phyloP scores from a whole-genome alignment of 2,329 filamentous ascomycete species.

The Aspergillus cejpii region DNA sequence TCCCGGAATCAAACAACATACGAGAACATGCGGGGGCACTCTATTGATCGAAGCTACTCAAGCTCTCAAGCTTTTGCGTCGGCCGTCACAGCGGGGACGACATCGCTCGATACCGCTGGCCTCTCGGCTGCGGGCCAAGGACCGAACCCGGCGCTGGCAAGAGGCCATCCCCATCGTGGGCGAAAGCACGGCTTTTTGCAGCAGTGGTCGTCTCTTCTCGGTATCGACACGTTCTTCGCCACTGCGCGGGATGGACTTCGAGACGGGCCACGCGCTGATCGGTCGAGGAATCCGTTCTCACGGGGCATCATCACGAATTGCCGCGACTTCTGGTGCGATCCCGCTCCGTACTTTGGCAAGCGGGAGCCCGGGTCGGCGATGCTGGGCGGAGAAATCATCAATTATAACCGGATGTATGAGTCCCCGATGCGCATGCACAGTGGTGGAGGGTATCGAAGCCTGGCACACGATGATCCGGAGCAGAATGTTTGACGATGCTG shows the following conservation, averaged over 20 bases:
- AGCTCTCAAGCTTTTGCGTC: slow-evolving; percentile 55
- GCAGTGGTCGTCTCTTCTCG: slow-evolving; percentile 76
- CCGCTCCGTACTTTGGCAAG: slow-evolving; percentile 69
- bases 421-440: slow-evolving; percentile 60
- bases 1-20: slow-evolving; percentile 90
- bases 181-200: slow-evolving; percentile 58
- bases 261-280: slow-evolving; percentile 42
- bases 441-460: slow-evolving; percentile 55
- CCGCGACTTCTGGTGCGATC: slow-evolving; percentile 93
- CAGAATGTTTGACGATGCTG: slow-evolving; percentile 21
- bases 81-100: slow-evolving; percentile 64
- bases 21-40: slow-evolving; percentile 85
- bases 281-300: slow-evolving; percentile 74
- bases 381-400: slow-evolving; percentile 69
- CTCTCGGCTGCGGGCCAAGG: slow-evolving; percentile 61
- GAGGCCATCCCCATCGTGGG: slow-evolving; percentile 43
- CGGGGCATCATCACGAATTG: slow-evolving; percentile 81
- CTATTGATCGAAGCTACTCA: slow-evolving; percentile 50
- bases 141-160: slow-evolving; percentile 52
- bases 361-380: slow-evolving; percentile 67
- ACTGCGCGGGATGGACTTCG: slow-evolving; percentile 70
- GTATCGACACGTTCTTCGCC: slow-evolving; percentile 87
- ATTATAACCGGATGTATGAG: slow-evolving; percentile 89
- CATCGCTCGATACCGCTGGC: slow-evolving; percentile 60
- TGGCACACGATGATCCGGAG: slow-evolving; percentile 37